Evolutionary conservation across 2,329 filamentous ascomycete genomes (phyloP), one percentile per base, ranked within the genome.

Genomic region (Neonectria coccinea): DNA sequence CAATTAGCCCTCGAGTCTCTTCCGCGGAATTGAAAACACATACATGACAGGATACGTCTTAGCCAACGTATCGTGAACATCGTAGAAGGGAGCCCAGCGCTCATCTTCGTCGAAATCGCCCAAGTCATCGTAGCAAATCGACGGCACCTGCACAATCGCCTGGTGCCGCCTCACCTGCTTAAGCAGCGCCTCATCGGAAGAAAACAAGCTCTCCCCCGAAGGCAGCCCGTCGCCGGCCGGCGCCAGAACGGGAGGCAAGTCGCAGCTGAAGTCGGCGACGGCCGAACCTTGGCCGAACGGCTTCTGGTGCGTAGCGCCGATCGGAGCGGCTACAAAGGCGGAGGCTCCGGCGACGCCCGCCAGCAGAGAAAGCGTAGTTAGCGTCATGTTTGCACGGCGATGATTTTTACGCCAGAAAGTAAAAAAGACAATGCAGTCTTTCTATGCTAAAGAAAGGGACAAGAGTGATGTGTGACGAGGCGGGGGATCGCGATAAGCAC

Each of bases 91-190:
- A 36, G 83, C 77, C 86, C 86, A 89, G 56, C 86, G 79, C 57
- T 80, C 74, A 69, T 89, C 86, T 42, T 83, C 75, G n/a, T 83
- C 84, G 22, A 88, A 81, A 3, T 79, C 75, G 4, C 86, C 85
- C 53, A 86, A 81, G 62, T 88, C 85, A 62, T 89, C 86, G 66
- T 83, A 88, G 48, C 82, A 86, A 45, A 88, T 77, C 0, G 85
- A 84, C 1, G 84, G 82, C 45, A 89, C 82, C 60, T 82, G 80
- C 12, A 89, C 86, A 5, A 89, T 82, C 7, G 82, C 82, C 20
- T 86, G 85, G 61, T 87, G 83, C 2, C 85, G 81, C 45, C 78
- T 68, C 41, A 86, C 80, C 68, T 85, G 84, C 42, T 71, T 81
- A 2, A 71, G 63, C 5, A 81, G 64, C 1, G 79, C 79, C 8